These are phyloP conservation scores for Salix dunnii DNA, from an alignment of 345 rosid genomes.

Conservation along the genomic window DNA sequence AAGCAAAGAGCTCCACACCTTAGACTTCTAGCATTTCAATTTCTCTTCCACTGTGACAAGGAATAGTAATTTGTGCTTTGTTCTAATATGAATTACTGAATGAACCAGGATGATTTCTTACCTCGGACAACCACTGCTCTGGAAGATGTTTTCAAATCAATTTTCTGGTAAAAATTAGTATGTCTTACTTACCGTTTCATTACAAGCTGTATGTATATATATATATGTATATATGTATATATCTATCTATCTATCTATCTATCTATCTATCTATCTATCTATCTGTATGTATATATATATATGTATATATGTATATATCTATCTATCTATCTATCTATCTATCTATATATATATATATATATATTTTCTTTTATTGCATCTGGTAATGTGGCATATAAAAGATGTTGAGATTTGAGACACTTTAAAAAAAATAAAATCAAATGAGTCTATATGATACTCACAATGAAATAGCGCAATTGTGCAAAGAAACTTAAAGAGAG, in stretches of 20 bases:
- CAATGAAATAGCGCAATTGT: neutral
- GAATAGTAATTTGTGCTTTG: conserved; percentile 2
- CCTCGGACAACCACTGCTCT: conserved; percentile 84
- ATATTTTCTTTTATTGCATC: neutral
- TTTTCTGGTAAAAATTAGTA: conserved; percentile 72
- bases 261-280: too few species aligned
- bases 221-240: too few species aligned
- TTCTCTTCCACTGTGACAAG: neutral
- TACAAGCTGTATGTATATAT: neutral
- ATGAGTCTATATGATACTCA: neutral
- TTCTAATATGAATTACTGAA: conserved; percentile 24
- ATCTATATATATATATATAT: too few species aligned
- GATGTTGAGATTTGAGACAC: neutral
- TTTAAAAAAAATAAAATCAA: neutral
- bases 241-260: too few species aligned
- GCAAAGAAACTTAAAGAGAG: neutral
- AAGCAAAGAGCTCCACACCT: neutral
- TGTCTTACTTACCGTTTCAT: conserved; percentile 33
- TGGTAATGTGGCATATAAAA: neutral
- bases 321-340: too few species aligned
- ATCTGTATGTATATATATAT: too few species aligned
- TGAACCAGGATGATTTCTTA: conserved; percentile 86
- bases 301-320: too few species aligned
- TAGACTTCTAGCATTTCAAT: neutral
- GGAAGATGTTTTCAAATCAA: conserved; percentile 73